Evolutionary conservation across 2,329 filamentous ascomycete genomes (phyloP).

Genomic region (Elsinoe australis): DNA sequence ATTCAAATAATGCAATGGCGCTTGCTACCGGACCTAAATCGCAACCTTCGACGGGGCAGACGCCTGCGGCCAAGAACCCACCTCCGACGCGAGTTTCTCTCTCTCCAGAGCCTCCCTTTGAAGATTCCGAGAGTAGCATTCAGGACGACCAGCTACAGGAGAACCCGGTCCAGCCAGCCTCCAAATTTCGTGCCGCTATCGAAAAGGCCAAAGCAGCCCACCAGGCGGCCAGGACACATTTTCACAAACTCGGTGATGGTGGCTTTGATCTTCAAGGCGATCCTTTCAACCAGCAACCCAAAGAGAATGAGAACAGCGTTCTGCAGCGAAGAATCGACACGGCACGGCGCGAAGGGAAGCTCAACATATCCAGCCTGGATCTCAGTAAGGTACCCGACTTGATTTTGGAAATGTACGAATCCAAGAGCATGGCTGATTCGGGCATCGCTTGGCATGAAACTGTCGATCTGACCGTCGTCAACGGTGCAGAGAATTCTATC

Average conservation of each 20-base stretch:
- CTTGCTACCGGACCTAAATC: too few relatives aligned
- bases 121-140: background rate
- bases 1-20: background rate
- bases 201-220: conserved; percentile 78
- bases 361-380: conserved; percentile 82
- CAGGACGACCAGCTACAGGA: conserved; percentile 11
- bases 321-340: conserved; percentile 64
- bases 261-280: conserved; percentile 55
- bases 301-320: conserved; percentile 54
- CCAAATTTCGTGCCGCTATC: conserved; percentile 79
- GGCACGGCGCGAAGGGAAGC: conserved; percentile 67
- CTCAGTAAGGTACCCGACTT: conserved; percentile 72
- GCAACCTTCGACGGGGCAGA: too few relatives aligned
- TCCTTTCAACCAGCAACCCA: conserved; percentile 62
- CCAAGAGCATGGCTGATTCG: conserved; percentile 56
- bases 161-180: conserved; percentile 57
- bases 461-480: conserved; percentile 75
- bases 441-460: conserved; percentile 80
- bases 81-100: conserved; percentile 25
- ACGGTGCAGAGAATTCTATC: conserved; percentile 85
- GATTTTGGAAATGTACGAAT: conserved; percentile 84
- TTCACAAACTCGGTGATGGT: conserved; percentile 35
- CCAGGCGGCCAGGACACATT: conserved; percentile 20
- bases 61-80: conserved; percentile 21
- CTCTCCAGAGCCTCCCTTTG: background rate